Evolutionary conservation across 116 monocot species (phyloP), one percentile per base, ranked within the genome.

Genomic region (Iris pallida): DNA sequence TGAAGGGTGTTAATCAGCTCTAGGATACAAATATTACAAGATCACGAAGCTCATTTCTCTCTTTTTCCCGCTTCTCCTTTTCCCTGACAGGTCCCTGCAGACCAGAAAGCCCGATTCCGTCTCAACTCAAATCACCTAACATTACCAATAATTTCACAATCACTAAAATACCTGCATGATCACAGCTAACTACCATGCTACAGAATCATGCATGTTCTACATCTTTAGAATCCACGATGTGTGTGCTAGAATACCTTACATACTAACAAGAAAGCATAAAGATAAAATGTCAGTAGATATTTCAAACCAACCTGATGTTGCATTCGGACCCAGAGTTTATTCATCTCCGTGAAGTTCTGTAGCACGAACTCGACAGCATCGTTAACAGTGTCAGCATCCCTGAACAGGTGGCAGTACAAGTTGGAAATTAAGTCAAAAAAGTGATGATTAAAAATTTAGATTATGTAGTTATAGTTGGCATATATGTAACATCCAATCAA

Each of bases 291-390:
- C 68, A 40, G 5, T 55, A 8, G 6, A 64, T 15, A 41, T 48
- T 40, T 20, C 12, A 62, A 65, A 67, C 85, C 11, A 83, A 95
- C 95, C 95, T 91, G 95, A 63, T 91, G 81, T 20, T 95, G 91
- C 95, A 95, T 95, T 53, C 95, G 68, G 70, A 95, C 95, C 95
- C 95, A 95, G 20, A 95, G 81, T 71, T 95, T 95, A 66, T 95
- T 95, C 95, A 95, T 95, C 68, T 95, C 95, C 55, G 83, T 84
- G 59, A 95, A 95, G 71, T 95, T 95, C 57, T 95, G 95, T 58
- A 95, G 81, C 20, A 95, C 95, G 74, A 95, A 95, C 48, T 95
- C 95, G 63, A 95, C 79, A 74, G 91, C 88, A 57, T 88, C 91
- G 68, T 64, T 71, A 65, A 88, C 71, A 57, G 68, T 82, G 49